A percentile compares a stretch with the other conserved stretches of the same genome.
Evolutionary conservation across 2,329 filamentous ascomycete genomes (phyloP).

Genomic region (Cordyceps pruinosa): DNA sequence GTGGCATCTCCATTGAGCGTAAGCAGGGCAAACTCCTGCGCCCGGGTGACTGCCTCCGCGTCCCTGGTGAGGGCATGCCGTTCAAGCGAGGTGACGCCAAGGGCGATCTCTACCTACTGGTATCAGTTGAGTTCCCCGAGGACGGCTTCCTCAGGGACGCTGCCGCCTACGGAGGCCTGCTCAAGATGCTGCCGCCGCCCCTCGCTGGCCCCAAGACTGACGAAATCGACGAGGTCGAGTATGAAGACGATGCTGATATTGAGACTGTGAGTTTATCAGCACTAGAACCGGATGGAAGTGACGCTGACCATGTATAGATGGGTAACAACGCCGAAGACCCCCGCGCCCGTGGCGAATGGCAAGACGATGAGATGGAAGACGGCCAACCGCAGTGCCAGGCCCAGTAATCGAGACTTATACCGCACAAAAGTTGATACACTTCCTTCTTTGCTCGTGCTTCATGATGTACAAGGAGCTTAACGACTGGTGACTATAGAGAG

Average conservation of each 20-base stretch:
- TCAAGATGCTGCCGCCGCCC: slow-evolving; percentile 67
- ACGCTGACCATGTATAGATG: slow-evolving; percentile 41
- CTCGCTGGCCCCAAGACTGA: slow-evolving; percentile 58
- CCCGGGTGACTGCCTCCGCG: slow-evolving; percentile 78
- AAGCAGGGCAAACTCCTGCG: slow-evolving; percentile 75
- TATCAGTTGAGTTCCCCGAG: slow-evolving; percentile 83
- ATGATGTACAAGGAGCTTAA: neutral
- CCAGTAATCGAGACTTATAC: slow-evolving; percentile 45
- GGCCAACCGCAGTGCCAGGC: slow-evolving; percentile 64
- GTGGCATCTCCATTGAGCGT: slow-evolving; percentile 76
- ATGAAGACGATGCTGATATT: slow-evolving; percentile 74
- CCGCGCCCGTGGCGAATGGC: slow-evolving; percentile 58
- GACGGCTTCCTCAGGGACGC: slow-evolving; percentile 74
- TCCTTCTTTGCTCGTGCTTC: neutral
- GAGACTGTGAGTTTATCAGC: slow-evolving; percentile 56
- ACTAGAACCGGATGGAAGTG: slow-evolving; percentile 1
- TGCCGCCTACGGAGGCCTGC: slow-evolving; percentile 61
- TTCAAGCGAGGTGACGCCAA: slow-evolving; percentile 74
- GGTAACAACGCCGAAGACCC: slow-evolving; percentile 65
- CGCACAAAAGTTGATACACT: neutral
- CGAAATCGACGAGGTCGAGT: slow-evolving; percentile 79
- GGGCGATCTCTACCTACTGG: slow-evolving; percentile 80
- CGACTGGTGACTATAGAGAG: slow-evolving; percentile 3
- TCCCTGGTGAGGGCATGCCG: slow-evolving; percentile 91
- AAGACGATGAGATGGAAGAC: slow-evolving; percentile 64